Evolutionary conservation across 164 flowering plant species (phyloP).

Genomic region (Euptelea pleiosperma): DNA sequence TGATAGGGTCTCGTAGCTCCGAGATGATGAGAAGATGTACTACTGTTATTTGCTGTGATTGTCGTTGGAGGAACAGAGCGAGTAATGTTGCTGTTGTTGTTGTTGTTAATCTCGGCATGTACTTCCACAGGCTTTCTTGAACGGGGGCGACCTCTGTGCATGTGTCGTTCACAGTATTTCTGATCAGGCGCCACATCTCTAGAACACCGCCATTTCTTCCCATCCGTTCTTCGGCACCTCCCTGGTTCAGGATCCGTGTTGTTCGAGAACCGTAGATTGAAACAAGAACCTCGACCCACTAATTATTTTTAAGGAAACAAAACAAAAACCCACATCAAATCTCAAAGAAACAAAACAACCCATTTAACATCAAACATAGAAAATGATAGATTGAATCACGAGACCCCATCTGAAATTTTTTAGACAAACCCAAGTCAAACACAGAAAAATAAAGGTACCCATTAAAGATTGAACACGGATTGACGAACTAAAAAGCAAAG

Average conservation of each 20-base stretch:
- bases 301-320: neutral
- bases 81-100: slow-evolving; percentile 6
- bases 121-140: slow-evolving; percentile 98
- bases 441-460: too few species aligned
- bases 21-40: neutral
- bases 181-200: slow-evolving; percentile 73
- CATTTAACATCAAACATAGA: neutral
- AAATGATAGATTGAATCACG: neutral
- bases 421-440: too few species aligned
- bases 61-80: slow-evolving; percentile 10
- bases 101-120: slow-evolving; percentile 20
- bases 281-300: slow-evolving; percentile 20
- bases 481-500: neutral
- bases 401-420: too few species aligned
- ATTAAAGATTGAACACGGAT: neutral
- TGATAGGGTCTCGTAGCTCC: slow-evolving; percentile 7
- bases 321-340: neutral
- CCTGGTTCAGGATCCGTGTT: slow-evolving; percentile 66
- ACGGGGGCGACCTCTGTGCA: slow-evolving; percentile 76
- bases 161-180: slow-evolving; percentile 86
- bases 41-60: neutral
- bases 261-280: slow-evolving; percentile 32
- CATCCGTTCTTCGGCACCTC: slow-evolving; percentile 81
- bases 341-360: neutral
- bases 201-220: slow-evolving; percentile 90